Percentiles rank a stretch among this genome's conserved stretches.
These are phyloP conservation scores for Cercophora samala DNA, from an alignment of 495 filamentous ascomycete genomes.

Conservation along the genomic window DNA sequence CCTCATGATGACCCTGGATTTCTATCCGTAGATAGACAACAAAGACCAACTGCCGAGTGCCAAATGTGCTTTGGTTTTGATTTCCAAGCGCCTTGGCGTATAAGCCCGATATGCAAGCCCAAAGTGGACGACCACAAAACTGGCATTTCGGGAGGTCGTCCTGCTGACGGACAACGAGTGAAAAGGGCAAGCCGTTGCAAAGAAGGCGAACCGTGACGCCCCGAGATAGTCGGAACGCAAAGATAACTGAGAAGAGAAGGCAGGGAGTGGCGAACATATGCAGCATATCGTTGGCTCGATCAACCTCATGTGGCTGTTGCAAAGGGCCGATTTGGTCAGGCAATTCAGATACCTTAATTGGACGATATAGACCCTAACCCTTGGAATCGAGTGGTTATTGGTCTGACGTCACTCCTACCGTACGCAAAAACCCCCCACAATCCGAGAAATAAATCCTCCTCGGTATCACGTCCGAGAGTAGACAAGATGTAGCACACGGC, in stretches of 20 bases:
- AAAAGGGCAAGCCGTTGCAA: not conserved
- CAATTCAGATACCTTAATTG: not conserved
- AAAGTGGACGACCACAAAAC: not conserved
- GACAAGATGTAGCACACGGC: not conserved
- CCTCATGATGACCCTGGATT: not conserved
- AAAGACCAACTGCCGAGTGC: not conserved
- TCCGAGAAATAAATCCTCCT: not conserved
- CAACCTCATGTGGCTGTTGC: not conserved
- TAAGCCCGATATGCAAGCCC: not conserved
- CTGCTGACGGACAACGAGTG: not conserved
- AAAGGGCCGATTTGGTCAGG: not conserved
- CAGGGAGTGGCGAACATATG: not conserved
- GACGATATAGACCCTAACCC: not conserved
- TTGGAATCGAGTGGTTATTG: not conserved
- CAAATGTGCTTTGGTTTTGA: not conserved
- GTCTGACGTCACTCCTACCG: not conserved
- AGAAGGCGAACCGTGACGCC: not conserved
- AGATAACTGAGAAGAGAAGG: not conserved
- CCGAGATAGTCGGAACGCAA: not conserved
- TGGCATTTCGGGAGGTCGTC: not conserved
- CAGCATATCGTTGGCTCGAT: too few relatives aligned
- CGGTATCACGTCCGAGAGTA: not conserved
- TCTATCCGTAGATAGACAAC: not conserved
- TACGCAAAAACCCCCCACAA: not conserved
- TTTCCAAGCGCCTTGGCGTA: not conserved